Evolutionary conservation across 2,329 filamentous ascomycete genomes (phyloP).

Genomic region (Alternaria triticina): DNA sequence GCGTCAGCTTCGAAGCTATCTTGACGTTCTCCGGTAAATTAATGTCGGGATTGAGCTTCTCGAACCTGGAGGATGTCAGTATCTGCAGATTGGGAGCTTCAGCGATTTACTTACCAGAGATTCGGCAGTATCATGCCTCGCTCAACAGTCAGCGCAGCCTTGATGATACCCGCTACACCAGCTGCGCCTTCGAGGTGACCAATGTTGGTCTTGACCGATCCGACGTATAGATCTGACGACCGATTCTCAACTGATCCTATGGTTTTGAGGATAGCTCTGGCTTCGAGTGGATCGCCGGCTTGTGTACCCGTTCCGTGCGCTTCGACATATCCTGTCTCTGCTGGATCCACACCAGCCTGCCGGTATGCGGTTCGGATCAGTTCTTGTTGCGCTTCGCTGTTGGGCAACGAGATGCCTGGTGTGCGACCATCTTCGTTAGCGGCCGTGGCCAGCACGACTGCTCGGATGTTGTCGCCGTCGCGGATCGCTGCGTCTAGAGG

Average conservation of each 20-base stretch:
- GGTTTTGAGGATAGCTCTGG: conserved; percentile 28
- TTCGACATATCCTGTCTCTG: conserved; percentile 37
- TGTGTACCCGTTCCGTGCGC: conserved; percentile 61
- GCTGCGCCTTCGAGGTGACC: conserved; percentile 43
- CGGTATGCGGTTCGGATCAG: conserved; percentile 32
- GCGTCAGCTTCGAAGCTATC: conserved; percentile 8
- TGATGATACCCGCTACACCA: conserved; percentile 37
- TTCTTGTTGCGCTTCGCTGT: conserved; percentile 55
- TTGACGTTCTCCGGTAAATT: conserved; percentile 2
- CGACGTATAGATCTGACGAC: conserved; percentile 29
- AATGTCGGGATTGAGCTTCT: conserved; percentile 9
- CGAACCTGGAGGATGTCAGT: neutral
- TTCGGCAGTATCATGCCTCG: conserved; percentile 48
- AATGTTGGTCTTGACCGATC: conserved; percentile 41
- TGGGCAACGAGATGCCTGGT: conserved; percentile 64
- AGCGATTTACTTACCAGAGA: conserved; percentile 27
- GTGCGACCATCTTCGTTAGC: conserved; percentile 62
- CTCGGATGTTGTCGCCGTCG: conserved; percentile 37
- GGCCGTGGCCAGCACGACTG: conserved; percentile 34
- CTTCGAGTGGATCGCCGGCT: conserved; percentile 38
- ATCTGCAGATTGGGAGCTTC: conserved; percentile 3
- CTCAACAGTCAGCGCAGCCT: conserved; percentile 51
- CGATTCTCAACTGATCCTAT: conserved; percentile 27
- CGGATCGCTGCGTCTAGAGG: conserved; percentile 28
- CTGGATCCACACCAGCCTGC: conserved; percentile 29